phyloP scores from a whole-genome alignment of 441 rosid genomes.

The Pelargonium fulgidum region DNA sequence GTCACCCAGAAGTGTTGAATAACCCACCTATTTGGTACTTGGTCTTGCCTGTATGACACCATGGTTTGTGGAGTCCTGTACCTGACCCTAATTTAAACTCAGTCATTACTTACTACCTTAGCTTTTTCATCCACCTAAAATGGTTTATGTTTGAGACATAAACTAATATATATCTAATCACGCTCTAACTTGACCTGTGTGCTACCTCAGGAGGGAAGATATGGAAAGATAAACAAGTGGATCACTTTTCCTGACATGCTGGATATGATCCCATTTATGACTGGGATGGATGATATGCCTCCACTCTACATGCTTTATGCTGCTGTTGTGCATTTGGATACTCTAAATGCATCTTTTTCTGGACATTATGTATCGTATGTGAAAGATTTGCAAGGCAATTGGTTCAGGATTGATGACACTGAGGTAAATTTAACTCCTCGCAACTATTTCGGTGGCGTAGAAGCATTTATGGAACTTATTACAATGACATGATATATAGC shows the following conservation, averaged over 20 bases:
- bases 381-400: constrained; percentile 59
- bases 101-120: too few species aligned
- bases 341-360: constrained; percentile 74
- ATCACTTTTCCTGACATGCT: constrained; percentile 79
- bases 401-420: constrained; percentile 79
- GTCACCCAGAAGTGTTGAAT: too few species aligned
- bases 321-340: constrained; percentile 79
- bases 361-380: constrained; percentile 82
- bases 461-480: too few species aligned
- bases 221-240: constrained; percentile 70
- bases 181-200: background rate
- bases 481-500: too few species aligned
- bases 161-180: too few species aligned
- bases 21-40: too few species aligned
- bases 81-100: too few species aligned
- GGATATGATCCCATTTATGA: constrained; percentile 80
- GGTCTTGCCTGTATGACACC: too few species aligned
- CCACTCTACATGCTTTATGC: constrained; percentile 74
- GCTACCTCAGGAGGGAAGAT: constrained; percentile 61
- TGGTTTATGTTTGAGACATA: too few species aligned
- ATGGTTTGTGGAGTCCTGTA: too few species aligned
- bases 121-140: too few species aligned
- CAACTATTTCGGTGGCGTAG: background rate
- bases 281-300: constrained; percentile 58
- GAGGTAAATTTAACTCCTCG: constrained; percentile 38